phyloP scores from a whole-genome alignment of 345 rosid genomes.

The Dimocarpus longan region DNA sequence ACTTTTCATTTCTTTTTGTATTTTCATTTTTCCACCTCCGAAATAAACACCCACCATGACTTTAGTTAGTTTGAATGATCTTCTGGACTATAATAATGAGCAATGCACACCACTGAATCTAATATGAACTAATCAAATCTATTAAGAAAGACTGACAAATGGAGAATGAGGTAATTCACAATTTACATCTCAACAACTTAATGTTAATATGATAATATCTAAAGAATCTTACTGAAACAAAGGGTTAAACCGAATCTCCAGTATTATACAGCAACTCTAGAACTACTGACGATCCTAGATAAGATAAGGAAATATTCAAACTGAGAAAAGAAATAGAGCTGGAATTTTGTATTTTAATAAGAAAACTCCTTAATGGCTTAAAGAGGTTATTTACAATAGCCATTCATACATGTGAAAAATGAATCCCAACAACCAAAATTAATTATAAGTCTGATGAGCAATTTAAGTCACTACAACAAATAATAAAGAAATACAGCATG shows the following conservation, averaged over 20 bases:
- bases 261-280: background rate
- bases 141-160: background rate
- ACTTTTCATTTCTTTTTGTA: background rate
- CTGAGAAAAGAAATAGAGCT: background rate
- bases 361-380: background rate
- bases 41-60: background rate
- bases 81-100: background rate
- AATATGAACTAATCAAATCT: background rate
- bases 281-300: background rate
- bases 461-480: background rate
- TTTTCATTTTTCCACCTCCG: background rate
- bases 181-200: background rate
- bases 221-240: background rate
- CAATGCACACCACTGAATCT: background rate
- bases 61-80: conserved; percentile 1
- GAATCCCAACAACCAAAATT: background rate
- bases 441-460: background rate
- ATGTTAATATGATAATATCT: background rate
- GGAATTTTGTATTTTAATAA: background rate
- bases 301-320: background rate
- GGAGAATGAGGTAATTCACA: too few species aligned
- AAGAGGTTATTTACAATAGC: background rate
- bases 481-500: background rate
- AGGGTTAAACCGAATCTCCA: background rate
- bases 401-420: background rate